Evolutionary conservation across 352 stramenopile genomes (phyloP).

Genomic region (Globisporangium iwayamae): DNA sequence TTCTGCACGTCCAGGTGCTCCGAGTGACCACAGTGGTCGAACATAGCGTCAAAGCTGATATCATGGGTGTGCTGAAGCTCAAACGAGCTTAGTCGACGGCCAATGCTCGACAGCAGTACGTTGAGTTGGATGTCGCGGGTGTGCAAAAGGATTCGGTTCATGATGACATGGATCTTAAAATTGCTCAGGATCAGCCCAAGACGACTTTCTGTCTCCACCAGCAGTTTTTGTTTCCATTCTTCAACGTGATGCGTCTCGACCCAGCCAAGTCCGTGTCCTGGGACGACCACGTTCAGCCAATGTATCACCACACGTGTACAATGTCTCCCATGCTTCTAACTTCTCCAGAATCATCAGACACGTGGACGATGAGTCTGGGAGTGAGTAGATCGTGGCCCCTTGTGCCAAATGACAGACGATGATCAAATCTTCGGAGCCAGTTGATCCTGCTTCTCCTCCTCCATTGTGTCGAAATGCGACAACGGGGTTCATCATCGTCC

Average conservation of each 20-base stretch:
- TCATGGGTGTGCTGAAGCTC: neutral
- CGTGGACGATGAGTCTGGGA: neutral
- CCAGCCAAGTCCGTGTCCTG: neutral
- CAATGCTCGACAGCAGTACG: neutral
- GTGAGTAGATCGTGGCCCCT: neutral
- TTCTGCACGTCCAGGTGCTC: neutral
- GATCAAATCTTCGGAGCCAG: too few species aligned
- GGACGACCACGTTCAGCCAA: neutral
- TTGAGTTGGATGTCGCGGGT: too few species aligned
- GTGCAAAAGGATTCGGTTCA: too few species aligned
- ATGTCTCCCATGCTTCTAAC: neutral
- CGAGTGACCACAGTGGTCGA: neutral
- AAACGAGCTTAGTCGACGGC: neutral
- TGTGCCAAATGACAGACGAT: neutral
- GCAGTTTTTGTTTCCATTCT: neutral
- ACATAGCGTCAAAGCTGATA: neutral
- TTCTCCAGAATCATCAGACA: neutral
- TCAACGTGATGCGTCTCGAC: neutral
- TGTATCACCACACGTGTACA: neutral
- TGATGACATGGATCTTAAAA: neutral
- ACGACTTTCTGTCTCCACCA: neutral
- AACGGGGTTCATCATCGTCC: neutral
- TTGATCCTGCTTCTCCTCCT: too few species aligned
- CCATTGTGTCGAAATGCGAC: too few species aligned
- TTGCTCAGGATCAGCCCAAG: neutral